phyloP scores from a whole-genome alignment of 805 yeast species.

The Scheffersomyces stipitis region DNA sequence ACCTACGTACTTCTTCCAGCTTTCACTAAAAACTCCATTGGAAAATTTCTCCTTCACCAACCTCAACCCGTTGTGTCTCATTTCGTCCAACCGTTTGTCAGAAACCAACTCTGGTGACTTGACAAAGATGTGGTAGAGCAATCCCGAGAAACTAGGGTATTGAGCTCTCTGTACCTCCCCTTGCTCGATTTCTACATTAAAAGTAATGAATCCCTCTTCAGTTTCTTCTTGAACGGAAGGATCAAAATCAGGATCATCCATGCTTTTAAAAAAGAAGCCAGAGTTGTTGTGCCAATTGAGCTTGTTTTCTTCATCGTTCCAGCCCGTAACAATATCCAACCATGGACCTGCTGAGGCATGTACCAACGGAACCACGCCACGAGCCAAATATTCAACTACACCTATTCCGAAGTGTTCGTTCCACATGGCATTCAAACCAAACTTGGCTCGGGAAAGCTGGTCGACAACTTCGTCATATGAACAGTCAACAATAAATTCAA shows the following conservation, averaged over 20 bases:
- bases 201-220: conserved; percentile 1
- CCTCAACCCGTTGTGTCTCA: conserved; percentile 47
- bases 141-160: conserved; percentile 50
- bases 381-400: conserved; percentile 86
- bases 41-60: conserved; percentile 56
- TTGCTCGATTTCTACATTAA: conserved; percentile 6
- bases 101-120: conserved; percentile 25
- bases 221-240: conserved; percentile 9
- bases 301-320: conserved; percentile 7
- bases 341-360: conserved; percentile 97
- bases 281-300: conserved; percentile 44
- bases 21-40: conserved; percentile 52
- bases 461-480: conserved; percentile 61
- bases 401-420: conserved; percentile 99
- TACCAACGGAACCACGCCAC: conserved; percentile 83
- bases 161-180: conserved; percentile 6
- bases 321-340: conserved; percentile 67
- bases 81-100: conserved; percentile 33
- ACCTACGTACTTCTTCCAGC: conserved; percentile 46
- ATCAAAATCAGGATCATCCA: conserved; percentile 67
- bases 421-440: conserved; percentile 98
- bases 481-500: conserved; percentile 71
- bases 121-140: conserved; percentile 45
- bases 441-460: conserved; percentile 55
- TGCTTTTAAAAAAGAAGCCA: conserved; percentile 78